Percentiles rank a stretch among this genome's conserved stretches.
Evolutionary conservation across 805 yeast species (phyloP).

Genomic region (Hanseniaspora meyeri): DNA sequence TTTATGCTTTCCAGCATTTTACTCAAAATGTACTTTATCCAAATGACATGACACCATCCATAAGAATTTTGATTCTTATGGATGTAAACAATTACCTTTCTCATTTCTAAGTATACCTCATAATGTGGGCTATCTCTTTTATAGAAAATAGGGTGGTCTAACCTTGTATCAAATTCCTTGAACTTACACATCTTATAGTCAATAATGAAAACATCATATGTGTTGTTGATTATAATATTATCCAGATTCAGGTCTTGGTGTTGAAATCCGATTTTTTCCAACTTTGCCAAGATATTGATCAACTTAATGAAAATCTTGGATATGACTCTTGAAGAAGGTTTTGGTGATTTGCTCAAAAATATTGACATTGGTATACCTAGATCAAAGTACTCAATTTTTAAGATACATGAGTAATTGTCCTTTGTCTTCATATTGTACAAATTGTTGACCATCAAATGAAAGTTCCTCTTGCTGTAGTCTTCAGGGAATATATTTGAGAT

Average conservation of each 20-base stretch:
- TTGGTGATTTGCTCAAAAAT: constrained; percentile 26
- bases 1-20: constrained; percentile 12
- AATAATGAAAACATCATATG: constrained; percentile 38
- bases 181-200: constrained; percentile 49
- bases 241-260: constrained; percentile 63
- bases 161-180: constrained; percentile 35
- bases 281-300: constrained; percentile 36
- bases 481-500: constrained; percentile 13
- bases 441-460: constrained; percentile 11
- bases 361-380: constrained; percentile 22
- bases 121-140: constrained; percentile 16
- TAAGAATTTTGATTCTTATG: not conserved
- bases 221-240: constrained; percentile 39
- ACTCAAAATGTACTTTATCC: constrained; percentile 14
- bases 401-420: constrained; percentile 16
- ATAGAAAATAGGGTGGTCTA: constrained; percentile 54
- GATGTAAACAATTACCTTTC: constrained; percentile 13
- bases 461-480: constrained; percentile 19
- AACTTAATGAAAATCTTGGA: constrained; percentile 42
- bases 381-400: constrained; percentile 23
- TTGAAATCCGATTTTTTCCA: constrained; percentile 48
- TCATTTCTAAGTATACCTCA: constrained; percentile 13
- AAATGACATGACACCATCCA: constrained; percentile 14
- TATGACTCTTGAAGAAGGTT: constrained; percentile 12
- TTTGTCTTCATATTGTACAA: not conserved